phyloP scores from a whole-genome alignment of 345 rosid genomes.

The rapeseed (Brassica napus) region DNA sequence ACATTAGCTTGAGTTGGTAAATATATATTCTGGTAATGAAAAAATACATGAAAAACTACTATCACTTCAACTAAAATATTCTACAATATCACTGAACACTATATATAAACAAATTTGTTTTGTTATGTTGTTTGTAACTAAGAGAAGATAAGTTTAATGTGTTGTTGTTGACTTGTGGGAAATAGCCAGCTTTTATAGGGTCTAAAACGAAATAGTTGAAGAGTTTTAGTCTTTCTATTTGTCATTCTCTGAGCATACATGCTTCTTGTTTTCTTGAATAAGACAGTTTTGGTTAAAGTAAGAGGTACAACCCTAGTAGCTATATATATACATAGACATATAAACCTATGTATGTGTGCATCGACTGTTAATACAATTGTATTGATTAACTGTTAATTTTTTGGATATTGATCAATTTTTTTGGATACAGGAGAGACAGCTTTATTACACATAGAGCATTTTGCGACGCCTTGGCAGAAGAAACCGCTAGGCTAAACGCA shows the following conservation, averaged over 20 bases:
- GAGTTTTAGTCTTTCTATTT: not conserved
- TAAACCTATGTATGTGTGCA: not conserved
- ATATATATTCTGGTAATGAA: not conserved
- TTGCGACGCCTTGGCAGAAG: constrained; percentile 96
- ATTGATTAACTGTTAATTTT: not conserved
- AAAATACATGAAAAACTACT: not conserved
- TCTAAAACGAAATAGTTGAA: constrained; percentile 6
- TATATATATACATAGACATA: not conserved
- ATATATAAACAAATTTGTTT: not conserved
- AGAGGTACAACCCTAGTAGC: not conserved
- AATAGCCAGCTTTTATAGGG: constrained; percentile 25
- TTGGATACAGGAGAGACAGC: constrained; percentile 75
- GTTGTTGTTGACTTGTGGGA: constrained; percentile 15
- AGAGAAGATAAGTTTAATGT: not conserved
- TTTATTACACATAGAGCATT: constrained; percentile 97
- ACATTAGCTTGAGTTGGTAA: not conserved
- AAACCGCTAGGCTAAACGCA: constrained; percentile 87
- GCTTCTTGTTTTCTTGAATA: constrained; percentile 23
- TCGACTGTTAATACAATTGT: not conserved
- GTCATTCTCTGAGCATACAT: constrained; percentile 22
- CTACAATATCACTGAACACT: constrained; percentile 1
- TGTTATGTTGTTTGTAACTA: not conserved
- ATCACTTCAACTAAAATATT: not conserved
- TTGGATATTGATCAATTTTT: no score
- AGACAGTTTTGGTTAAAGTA: constrained; percentile 23